A percentile compares a stretch with the other conserved stretches of the same genome.
phyloP scores from a whole-genome alignment of 164 flowering plant species.

The Vitis labrusca region DNA sequence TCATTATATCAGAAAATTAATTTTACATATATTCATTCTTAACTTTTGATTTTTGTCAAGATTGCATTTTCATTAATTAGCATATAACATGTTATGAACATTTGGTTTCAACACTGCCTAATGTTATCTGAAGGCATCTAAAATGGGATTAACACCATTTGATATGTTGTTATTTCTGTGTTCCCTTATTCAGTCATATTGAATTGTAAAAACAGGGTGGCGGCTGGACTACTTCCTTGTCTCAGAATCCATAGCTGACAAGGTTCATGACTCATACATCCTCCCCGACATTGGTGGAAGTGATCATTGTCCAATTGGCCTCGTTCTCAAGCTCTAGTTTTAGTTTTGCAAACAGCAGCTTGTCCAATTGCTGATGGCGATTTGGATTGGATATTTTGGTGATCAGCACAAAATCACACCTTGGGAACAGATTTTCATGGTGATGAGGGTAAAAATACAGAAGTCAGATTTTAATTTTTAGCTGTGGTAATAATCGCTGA shows the following conservation, averaged over 20 bases:
- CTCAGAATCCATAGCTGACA: constrained; percentile 76
- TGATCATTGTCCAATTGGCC: constrained; percentile 94
- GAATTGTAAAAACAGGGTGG: constrained; percentile 64
- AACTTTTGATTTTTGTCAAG: too few species aligned
- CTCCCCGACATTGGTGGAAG: constrained; percentile 85
- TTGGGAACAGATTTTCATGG: too few species aligned
- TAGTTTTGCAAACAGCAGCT: neutral
- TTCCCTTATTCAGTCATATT: neutral
- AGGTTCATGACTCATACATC: constrained; percentile 92
- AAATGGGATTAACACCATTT: neutral
- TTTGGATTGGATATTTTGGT: neutral
- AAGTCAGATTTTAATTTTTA: too few species aligned
- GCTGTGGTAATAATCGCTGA: too few species aligned
- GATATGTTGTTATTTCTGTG: neutral
- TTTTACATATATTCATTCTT: too few species aligned
- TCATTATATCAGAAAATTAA: too few species aligned
- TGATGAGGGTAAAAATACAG: too few species aligned
- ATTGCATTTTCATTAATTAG: too few species aligned
- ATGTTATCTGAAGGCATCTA: neutral
- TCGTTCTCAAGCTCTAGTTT: constrained; percentile 63
- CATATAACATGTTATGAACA: too few species aligned
- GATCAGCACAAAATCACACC: neutral
- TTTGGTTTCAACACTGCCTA: neutral
- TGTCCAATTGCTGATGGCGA: neutral
- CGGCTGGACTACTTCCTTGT: constrained; percentile 93